Percentiles rank a stretch among this genome's conserved stretches.
Evolutionary conservation across 179 eudicot species (phyloP).

Genomic region (Amaranthus tricolor): DNA sequence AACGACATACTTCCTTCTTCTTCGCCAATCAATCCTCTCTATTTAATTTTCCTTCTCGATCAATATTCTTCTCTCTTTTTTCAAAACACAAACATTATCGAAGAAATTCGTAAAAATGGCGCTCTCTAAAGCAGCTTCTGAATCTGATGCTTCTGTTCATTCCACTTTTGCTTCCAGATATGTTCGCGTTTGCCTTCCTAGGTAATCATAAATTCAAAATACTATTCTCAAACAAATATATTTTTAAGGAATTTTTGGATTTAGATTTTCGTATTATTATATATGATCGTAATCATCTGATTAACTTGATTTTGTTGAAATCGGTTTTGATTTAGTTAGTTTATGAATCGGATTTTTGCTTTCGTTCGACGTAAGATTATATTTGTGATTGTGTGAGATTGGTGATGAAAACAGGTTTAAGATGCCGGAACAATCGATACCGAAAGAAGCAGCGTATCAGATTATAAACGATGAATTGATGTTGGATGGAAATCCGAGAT

Average conservation of each 20-base stretch:
- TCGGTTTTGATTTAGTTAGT: background rate
- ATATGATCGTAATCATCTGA: background rate
- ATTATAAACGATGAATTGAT: conserved; percentile 38
- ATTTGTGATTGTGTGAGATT: background rate
- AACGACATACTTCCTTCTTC: conserved; percentile 10
- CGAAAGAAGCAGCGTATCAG: conserved; percentile 41
- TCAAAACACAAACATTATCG: background rate
- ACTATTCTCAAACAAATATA: no score
- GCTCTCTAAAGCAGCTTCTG: conserved; percentile 14
- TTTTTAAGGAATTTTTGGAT: background rate
- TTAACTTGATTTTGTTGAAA: background rate
- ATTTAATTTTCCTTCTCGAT: background rate
- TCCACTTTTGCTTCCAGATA: conserved; percentile 42
- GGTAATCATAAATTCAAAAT: conserved; percentile 11
- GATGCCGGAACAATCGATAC: conserved; percentile 38
- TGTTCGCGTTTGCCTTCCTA: conserved; percentile 36
- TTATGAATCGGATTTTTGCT: background rate
- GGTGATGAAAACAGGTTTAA: conserved; percentile 20
- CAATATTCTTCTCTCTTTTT: background rate
- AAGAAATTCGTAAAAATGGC: conserved; percentile 17
- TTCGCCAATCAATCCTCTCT: conserved; percentile 12
- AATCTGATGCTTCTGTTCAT: conserved; percentile 24
- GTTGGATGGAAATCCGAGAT: conserved; percentile 41
- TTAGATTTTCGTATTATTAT: background rate
- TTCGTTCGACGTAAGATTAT: background rate